Base-by-base conservation (phyloP, 2,329 filamentous ascomycete species). In the Beauveria pseudobassiana region DNA sequence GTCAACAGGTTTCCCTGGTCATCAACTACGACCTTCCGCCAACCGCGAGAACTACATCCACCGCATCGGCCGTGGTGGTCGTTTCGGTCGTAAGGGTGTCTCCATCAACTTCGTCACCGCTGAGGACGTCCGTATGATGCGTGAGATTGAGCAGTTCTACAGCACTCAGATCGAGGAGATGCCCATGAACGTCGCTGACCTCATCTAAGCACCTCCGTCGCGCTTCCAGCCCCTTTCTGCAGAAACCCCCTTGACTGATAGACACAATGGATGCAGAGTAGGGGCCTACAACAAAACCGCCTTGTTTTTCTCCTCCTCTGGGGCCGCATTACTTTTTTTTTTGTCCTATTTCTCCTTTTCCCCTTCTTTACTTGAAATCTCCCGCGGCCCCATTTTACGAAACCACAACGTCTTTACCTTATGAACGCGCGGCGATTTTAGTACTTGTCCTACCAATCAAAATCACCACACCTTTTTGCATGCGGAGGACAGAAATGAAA, bases 11-110 rank as follows among this genome's bases (percentile, higher is more conserved):
- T 65, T 97, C 93, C 64, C 85, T 99, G 76, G 95, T 99, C 82
- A 99, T 99, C 87, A 99, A 99, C 88, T 99, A 99, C 82, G 95
- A 99, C 77, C 84, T 99, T 62, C 95, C 69, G 91, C 92, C 80
- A 98, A 98, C 87, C 92, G 93, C 74, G 95, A 99, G 84, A 99
- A 98, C 87, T 99, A 99, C 87, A 99, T 99, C 75, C 95, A 99
- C 82, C 90, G 95, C 77, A 99, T 99, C 75, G 95, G 95, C 86
- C 93, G 95, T 87, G 93, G 93, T 83, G 95, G 95, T 82, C 93
- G 95, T 84, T 99, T 99, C 83, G 95, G 95, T 80, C 92, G 95
- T 80, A 99, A 99, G 89, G 95, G 95, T 89, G 95, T 99, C 78
- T 95, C 95, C 74, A 99, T 99, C 87, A 99, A 99, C 91, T 99